Conservation (phyloP, 169 alveolate species). For the Eimeria nieschulzi region DNA sequence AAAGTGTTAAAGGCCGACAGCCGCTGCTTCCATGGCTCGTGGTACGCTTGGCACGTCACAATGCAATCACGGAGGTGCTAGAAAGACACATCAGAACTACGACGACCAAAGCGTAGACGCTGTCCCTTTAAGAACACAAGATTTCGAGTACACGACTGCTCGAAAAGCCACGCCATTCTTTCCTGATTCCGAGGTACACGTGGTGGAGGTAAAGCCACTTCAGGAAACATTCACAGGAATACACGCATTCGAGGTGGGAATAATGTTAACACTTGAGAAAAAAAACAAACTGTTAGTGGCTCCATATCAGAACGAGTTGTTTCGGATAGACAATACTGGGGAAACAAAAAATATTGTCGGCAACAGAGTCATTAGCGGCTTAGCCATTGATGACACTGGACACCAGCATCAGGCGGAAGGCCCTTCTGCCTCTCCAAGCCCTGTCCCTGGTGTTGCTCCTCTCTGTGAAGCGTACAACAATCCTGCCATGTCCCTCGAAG, state of each 20-base stretch:
- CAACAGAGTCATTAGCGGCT: conserved; percentile 68
- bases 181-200: conserved; percentile 66
- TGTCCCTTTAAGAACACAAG: conserved; percentile 40
- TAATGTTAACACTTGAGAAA: neutral
- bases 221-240: conserved; percentile 64
- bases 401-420: conserved; percentile 71
- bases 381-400: conserved; percentile 70
- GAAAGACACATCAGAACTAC: conserved; percentile 40
- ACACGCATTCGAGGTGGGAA: conserved; percentile 67
- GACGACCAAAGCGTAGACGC: conserved; percentile 70
- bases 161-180: conserved; percentile 45
- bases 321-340: conserved; percentile 44
- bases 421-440: conserved; percentile 49
- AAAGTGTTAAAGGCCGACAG: conserved; percentile 18
- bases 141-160: conserved; percentile 58
- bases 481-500: conserved; percentile 67
- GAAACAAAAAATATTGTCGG: neutral
- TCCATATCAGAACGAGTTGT: conserved; percentile 66
- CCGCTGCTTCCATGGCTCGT: conserved; percentile 39
- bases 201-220: conserved; percentile 48
- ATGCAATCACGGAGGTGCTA: neutral
- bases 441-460: conserved; percentile 62
- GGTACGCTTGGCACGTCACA: neutral
- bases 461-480: conserved; percentile 65
- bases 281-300: no score